Percentiles rank a stretch among this genome's conserved stretches.
phyloP scores from a whole-genome alignment of 2,329 filamentous ascomycete species.

The Teratosphaeria viscida region DNA sequence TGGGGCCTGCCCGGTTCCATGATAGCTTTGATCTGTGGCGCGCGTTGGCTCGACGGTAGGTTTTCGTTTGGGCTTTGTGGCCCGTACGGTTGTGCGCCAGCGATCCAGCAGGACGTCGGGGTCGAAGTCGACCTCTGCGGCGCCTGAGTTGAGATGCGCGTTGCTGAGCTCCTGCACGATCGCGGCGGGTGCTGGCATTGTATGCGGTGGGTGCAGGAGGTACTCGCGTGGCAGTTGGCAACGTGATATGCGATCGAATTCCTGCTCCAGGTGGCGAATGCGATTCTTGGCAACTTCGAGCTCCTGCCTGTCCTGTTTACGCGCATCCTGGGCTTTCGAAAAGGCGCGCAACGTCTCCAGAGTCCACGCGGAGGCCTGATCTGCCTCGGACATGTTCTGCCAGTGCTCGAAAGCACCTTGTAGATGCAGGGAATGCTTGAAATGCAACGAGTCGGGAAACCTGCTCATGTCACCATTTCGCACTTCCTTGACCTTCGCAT shows the following conservation, averaged over 20 bases:
- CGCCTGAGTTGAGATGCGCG: constrained; percentile 6
- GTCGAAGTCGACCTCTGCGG: constrained; percentile 16
- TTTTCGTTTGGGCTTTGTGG: constrained; percentile 10
- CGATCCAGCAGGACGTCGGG: constrained; percentile 18
- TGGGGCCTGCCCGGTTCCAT: neutral
- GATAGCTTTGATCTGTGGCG: neutral
- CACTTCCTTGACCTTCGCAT: constrained; percentile 24
- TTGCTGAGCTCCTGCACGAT: constrained; percentile 26
- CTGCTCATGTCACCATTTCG: constrained; percentile 7
- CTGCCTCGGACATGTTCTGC: constrained; percentile 49
- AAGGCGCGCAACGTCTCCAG: constrained; percentile 37
- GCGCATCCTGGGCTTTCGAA: constrained; percentile 30
- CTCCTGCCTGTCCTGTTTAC: constrained; percentile 27
- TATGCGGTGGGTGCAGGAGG: constrained; percentile 24
- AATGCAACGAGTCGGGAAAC: constrained; percentile 49
- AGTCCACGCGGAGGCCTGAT: constrained; percentile 35
- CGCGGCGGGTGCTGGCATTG: constrained; percentile 26
- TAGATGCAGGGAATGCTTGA: constrained; percentile 62
- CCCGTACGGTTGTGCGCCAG: constrained; percentile 18
- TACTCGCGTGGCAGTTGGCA: constrained; percentile 26
- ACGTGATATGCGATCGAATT: constrained; percentile 24
- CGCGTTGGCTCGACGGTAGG: constrained; percentile 1
- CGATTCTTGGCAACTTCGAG: constrained; percentile 32
- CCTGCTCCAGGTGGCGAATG: constrained; percentile 30
- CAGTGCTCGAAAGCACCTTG: constrained; percentile 69